Base-by-base conservation (phyloP, 306 rosid genomes). In the Datisca glomerata region DNA sequence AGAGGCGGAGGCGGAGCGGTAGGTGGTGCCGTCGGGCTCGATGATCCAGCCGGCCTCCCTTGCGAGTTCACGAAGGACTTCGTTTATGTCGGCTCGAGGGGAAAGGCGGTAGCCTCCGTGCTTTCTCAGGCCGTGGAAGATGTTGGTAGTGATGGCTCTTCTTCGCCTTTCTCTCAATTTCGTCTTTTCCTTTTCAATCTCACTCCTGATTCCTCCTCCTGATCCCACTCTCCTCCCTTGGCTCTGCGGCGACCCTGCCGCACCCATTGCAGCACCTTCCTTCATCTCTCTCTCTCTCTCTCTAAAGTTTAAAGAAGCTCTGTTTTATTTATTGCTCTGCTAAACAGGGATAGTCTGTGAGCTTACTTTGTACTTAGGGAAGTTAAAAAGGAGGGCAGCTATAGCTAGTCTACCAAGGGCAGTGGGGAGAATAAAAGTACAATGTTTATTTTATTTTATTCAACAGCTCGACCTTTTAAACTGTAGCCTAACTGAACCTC, bases 111-210 rank as follows among this genome's bases (percentile, higher is more conserved):
- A 71, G 18, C 73, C 60, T 2, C 79, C 79, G 15, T 76, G 71
- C 43, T 64, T 76, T 23, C 79, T 44, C 14, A 76, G 7, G 25
- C 84, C 73, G 15, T 57, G 64, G 56, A 67, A 59, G 62, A 75
- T 75, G 24, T 75, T 71, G 25, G 76, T 48, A 41, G 82, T 67
- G 42, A 75, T 70, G 24, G 72, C 69, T 21, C 83, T 54, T 42
- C 83, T 65, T 24, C 51, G 74, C 42, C 75, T 48, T 53, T 70
- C 83, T 12, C 82, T 62, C 60, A 66, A 56, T 64, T 70, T 70
- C 8, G 78, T 75, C 57, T 64, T 73, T 69, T 73, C 72, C 25
- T 64, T 73, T 25, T 67, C 80, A 17, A 45, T 60, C 51, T 63
- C 71, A 8, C 64, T 68, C 34, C 66, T 74, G 43, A 35, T 29